phyloP scores from a whole-genome alignment of 2,329 filamentous ascomycete genomes.

The Pseudogymnoascus sp. region DNA sequence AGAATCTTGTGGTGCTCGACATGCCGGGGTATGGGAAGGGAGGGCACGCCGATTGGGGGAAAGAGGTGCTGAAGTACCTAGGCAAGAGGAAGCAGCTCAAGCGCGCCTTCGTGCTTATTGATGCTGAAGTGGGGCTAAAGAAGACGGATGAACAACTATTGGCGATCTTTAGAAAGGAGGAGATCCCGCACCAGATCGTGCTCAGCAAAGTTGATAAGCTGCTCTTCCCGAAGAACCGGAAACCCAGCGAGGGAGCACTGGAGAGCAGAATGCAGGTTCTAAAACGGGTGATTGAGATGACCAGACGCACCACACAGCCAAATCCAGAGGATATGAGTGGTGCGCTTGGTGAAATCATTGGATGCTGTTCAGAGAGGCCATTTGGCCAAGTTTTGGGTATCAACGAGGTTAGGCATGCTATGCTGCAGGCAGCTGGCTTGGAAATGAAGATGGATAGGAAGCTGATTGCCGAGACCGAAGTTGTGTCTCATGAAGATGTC shows the following conservation, averaged over 20 bases:
- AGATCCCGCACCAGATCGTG: slow-evolving; percentile 56
- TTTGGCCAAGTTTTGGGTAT: slow-evolving; percentile 47
- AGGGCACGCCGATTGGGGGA: slow-evolving; percentile 53
- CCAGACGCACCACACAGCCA: slow-evolving; percentile 36
- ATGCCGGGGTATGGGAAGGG: slow-evolving; percentile 65
- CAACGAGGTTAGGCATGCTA: slow-evolving; percentile 54
- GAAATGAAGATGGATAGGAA: slow-evolving; percentile 36
- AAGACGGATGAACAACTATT: slow-evolving; percentile 50
- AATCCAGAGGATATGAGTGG: slow-evolving; percentile 31
- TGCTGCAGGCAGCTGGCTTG: slow-evolving; percentile 53
- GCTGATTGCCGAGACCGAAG: slow-evolving; percentile 25
- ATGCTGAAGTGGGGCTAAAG: slow-evolving; percentile 56
- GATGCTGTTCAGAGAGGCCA: slow-evolving; percentile 45
- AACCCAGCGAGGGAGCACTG: slow-evolving; percentile 27
- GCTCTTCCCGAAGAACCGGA: slow-evolving; percentile 30
- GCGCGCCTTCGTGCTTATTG: slow-evolving; percentile 56
- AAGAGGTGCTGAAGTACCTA: slow-evolving; percentile 61
- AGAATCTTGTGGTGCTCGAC: slow-evolving; percentile 51
- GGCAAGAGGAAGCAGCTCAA: slow-evolving; percentile 49
- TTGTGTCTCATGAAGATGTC: slow-evolving; percentile 25
- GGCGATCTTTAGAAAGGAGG: slow-evolving; percentile 43
- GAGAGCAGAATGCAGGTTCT: slow-evolving; percentile 31
- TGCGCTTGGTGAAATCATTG: slow-evolving; percentile 51
- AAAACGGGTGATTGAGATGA: slow-evolving; percentile 30
- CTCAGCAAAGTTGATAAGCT: slow-evolving; percentile 58